A percentile compares a stretch with the other conserved stretches of the same genome.
Evolutionary conservation across 2,329 filamentous ascomycete species (phyloP).

Genomic region (Pezicula rhizophila): DNA sequence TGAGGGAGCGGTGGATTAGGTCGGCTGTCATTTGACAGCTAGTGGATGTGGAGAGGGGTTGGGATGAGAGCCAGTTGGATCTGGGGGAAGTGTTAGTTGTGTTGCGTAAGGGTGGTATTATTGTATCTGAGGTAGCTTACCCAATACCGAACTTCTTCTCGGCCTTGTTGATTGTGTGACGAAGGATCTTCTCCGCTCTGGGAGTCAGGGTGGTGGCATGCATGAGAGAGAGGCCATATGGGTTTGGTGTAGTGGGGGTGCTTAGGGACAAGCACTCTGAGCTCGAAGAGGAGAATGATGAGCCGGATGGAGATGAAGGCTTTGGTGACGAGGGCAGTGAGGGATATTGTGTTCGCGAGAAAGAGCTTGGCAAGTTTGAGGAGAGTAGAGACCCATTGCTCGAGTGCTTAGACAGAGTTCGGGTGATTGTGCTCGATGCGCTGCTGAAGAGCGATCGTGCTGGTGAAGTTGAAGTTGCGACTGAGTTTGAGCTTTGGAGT

Average conservation of each 20-base stretch:
- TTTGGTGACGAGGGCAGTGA: constrained; percentile 19
- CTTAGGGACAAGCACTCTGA: constrained; percentile 14
- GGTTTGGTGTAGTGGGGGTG: constrained; percentile 26
- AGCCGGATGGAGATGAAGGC: constrained; percentile 1
- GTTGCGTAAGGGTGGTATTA: neutral
- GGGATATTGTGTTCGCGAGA: constrained; percentile 19
- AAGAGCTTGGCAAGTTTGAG: constrained; percentile 5
- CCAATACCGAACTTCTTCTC: constrained; percentile 42
- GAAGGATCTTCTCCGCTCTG: constrained; percentile 42
- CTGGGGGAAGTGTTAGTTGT: constrained; percentile 10
- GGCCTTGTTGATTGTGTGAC: constrained; percentile 44
- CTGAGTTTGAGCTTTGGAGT: constrained; percentile 6
- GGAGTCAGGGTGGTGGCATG: constrained; percentile 40
- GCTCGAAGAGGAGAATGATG: constrained; percentile 1
- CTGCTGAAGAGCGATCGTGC: constrained; percentile 12
- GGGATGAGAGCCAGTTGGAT: constrained; percentile 19
- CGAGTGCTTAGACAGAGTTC: constrained; percentile 2
- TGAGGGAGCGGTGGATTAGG: constrained; percentile 49
- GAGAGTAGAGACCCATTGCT: constrained; percentile 4
- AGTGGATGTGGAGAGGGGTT: constrained; percentile 35
- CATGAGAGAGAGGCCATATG: constrained; percentile 43
- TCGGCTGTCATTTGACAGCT: constrained; percentile 41
- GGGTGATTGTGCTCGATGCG: constrained; percentile 2
- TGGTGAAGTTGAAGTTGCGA: constrained; percentile 13
- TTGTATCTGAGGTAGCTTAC: constrained; percentile 19